A percentile compares a stretch with the other conserved stretches of the same genome.
Evolutionary conservation across 352 stramenopile genomes (phyloP).

Genomic region (Phytopythium montanum): DNA sequence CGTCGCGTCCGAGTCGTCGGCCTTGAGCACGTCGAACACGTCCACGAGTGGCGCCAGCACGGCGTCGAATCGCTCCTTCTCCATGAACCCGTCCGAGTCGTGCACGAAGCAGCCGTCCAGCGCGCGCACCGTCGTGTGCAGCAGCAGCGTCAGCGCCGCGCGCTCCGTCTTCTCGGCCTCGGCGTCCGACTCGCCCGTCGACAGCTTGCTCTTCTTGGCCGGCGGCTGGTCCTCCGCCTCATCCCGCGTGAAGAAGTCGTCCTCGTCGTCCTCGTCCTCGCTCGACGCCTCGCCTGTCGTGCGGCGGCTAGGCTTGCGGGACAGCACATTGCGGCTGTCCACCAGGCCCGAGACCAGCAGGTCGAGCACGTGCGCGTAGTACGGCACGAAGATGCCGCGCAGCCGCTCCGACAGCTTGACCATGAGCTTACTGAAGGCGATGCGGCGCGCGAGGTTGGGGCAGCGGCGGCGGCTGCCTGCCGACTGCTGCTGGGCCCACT

Average conservation of each 20-base stretch:
- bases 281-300: constrained; percentile 17
- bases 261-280: constrained; percentile 31
- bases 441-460: constrained; percentile 33
- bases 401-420: constrained; percentile 77
- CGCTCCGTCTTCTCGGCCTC: constrained; percentile 21
- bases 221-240: constrained; percentile 21
- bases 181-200: constrained; percentile 12
- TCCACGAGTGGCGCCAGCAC: constrained; percentile 75
- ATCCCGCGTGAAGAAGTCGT: constrained; percentile 53
- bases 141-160: constrained; percentile 37
- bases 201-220: constrained; percentile 58
- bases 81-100: constrained; percentile 84
- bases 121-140: constrained; percentile 58
- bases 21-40: constrained; percentile 65
- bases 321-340: constrained; percentile 46
- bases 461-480: constrained; percentile 7
- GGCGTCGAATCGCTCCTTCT: constrained; percentile 82
- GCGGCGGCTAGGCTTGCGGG: constrained; percentile 31
- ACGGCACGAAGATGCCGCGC: constrained; percentile 87
- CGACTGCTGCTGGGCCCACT: constrained; percentile 64
- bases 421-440: constrained; percentile 82
- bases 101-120: constrained; percentile 83
- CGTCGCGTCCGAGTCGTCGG: constrained; percentile 23
- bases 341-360: constrained; percentile 42
- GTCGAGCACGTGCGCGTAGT: constrained; percentile 78